phyloP scores from a whole-genome alignment of 2,329 filamentous ascomycete genomes.

The Calcarisporium arbuscula region DNA sequence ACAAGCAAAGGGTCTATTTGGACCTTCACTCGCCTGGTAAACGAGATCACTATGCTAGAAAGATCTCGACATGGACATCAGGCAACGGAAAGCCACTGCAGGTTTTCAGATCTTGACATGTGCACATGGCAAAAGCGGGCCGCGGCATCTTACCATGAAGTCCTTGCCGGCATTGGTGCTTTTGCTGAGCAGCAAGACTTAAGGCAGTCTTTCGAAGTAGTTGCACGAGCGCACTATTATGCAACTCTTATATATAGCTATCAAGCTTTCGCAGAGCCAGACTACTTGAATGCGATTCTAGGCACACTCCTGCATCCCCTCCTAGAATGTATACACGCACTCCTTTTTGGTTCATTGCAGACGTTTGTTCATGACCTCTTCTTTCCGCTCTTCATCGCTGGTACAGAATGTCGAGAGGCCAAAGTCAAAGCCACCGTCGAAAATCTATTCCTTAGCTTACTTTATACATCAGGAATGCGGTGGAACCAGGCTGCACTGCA shows the following conservation, averaged over 20 bases:
- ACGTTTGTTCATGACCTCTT: conserved; percentile 8
- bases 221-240: conserved; percentile 12
- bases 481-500: conserved; percentile 9
- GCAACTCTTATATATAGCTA: conserved; percentile 15
- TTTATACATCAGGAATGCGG: conserved; percentile 6
- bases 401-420: conserved; percentile 2
- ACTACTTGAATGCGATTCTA: background rate
- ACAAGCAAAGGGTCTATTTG: conserved; percentile 4
- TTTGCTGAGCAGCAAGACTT: conserved; percentile 7
- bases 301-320: background rate
- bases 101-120: conserved; percentile 2
- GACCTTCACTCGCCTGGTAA: conserved; percentile 7
- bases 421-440: conserved; percentile 4
- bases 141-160: background rate
- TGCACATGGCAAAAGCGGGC: conserved; percentile 1
- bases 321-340: conserved; percentile 3
- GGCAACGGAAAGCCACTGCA: background rate
- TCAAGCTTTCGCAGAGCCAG: conserved; percentile 10
- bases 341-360: conserved; percentile 5
- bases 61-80: conserved; percentile 4
- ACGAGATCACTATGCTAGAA: conserved; percentile 5
- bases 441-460: conserved; percentile 4
- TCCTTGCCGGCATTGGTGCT: conserved; percentile 7
- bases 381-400: conserved; percentile 10
- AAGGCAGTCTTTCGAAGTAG: conserved; percentile 10